Evolutionary conservation across 2,329 filamentous ascomycete genomes (phyloP), one percentile per base, ranked within the genome.

Genomic region (Diaporthe sp.): DNA sequence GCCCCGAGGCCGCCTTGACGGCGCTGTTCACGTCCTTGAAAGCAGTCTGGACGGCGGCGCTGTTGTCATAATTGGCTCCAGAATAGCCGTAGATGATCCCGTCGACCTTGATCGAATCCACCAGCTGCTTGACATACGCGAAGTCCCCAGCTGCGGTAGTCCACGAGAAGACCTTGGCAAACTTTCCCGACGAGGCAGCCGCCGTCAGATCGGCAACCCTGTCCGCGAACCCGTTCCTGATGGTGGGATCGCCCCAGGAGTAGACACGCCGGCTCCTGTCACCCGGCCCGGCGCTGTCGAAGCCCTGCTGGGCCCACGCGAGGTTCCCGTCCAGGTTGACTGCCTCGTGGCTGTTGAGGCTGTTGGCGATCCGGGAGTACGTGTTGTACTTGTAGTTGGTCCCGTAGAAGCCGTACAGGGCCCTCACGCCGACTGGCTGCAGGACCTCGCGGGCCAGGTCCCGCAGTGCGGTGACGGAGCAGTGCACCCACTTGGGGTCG

Each of bases 151-250:
- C n/a, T 1, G 57, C 10, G 8, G 31, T 39, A 12, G 57, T 60
- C 57, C 57, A 60, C 57, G 57, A 60, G 31, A 60, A 60, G 19
- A 60, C 57, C 57, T 60, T 60, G 57, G 34, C 31, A 3, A 60
- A 60, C 1, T 60, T 60, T 5, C 57, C 57, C 34, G 57, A 60
- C 10, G 57, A 60, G 31, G 57, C 34, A n/a, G 34, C 57, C 10
- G n/a, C 3, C 57, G 12, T 37, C 19, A 60, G 15, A 9, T 60
- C 31, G 19, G 34, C 34, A 1, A 60, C 57, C 57, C 57, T 60
- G 19, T 39, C 34, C 17, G 17, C 57, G 19, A 60, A 60, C 19
- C 57, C 57, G 8, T 60, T 22, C 6, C 19, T 60, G 57, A 60
- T 60, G 31, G 31, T 60, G 10, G 57, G 57, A 19, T n/a, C 31